Percentiles rank a stretch among this genome's conserved stretches.
phyloP scores from a whole-genome alignment of 1,284 basidiomycete genomes.

The Cystobasidium sp. region DNA sequence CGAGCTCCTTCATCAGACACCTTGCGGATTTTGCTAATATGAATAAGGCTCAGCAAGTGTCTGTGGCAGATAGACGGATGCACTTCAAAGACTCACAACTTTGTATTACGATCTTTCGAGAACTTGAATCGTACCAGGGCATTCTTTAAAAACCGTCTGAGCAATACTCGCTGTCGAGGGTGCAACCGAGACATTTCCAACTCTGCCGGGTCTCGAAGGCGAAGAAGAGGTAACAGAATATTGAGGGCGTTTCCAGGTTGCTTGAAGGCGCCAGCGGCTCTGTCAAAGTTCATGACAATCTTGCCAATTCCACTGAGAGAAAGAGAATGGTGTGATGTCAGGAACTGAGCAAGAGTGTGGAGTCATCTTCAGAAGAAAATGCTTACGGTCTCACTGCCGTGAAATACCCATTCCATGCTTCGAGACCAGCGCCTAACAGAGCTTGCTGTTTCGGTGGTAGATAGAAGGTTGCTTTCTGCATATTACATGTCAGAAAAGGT shows the following conservation, averaged over 20 bases:
- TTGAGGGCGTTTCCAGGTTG: conserved; percentile 29
- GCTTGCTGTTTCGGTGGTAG: conserved; percentile 7
- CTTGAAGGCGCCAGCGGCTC: conserved; percentile 35
- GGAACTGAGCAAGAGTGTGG: background rate
- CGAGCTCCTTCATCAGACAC: conserved; percentile 20
- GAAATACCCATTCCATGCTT: conserved; percentile 26
- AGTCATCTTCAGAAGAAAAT: too few species aligned
- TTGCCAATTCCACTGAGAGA: conserved; percentile 11
- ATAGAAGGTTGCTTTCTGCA: conserved; percentile 26
- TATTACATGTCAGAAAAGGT: background rate
- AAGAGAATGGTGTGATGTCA: background rate
- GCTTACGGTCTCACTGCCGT: conserved; percentile 36
- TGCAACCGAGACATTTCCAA: conserved; percentile 20
- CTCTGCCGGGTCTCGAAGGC: conserved; percentile 15
- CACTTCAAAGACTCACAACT: conserved; percentile 10
- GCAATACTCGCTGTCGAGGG: background rate
- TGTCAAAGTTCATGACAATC: conserved; percentile 39
- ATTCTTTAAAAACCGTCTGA: conserved; percentile 29
- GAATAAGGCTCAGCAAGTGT: background rate
- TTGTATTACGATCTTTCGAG: conserved; percentile 4
- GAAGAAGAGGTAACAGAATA: background rate
- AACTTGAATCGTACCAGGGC: conserved; percentile 1
- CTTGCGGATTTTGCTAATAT: conserved; percentile 29
- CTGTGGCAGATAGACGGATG: background rate
- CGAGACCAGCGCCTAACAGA: conserved; percentile 12